Evolutionary conservation across 2,329 filamentous ascomycete species (phyloP), one percentile per base, ranked within the genome.

Genomic region (Phoma sp.): DNA sequence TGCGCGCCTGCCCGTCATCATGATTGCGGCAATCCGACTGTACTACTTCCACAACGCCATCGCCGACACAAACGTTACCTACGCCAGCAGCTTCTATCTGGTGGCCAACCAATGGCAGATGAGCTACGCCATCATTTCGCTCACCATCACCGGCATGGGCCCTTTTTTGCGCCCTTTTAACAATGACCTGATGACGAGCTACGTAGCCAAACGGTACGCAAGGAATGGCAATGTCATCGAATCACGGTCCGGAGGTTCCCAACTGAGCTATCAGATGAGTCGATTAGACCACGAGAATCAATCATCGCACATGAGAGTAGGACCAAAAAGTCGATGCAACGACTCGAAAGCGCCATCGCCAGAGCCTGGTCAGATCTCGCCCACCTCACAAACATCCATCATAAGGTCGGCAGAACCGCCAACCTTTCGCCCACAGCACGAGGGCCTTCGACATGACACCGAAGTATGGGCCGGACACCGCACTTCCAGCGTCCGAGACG

Each of bases 81-180:
- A 70, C 41, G 43, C 47, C 6, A 55, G 52, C 31, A 51, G 58
- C 33, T 68, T 66, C 43, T 68, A 69, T 13, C 22, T 69, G n/a
- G 62, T 74, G 2, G 63, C 65, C 8, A 71, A 68, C 22, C 69
- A 74, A 38, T 74, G 69, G 65, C 68, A 74, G n/a, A 67, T 73
- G 55, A 64, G 69, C n/a, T 74, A 72, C 35, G 71, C 71, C 3
- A 70, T 73, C 29, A 73, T 74, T 55, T 66, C 65, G 2, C 62
- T 61, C 10, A 73, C 69, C 0, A 71, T 74, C 8, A 71, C 66
- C 15, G 68, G 70, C 9, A 60, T 74, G 31, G 71, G 68, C 0
- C 71, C 71, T 7, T 72, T 73, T 36, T 51, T 74, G 17, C 63
- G 69, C n/a, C 72, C 71, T 6, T 74, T 73, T 46, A 65, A 64